phyloP scores from a whole-genome alignment of 305 asterid species.

The Fraxinus floribunda region DNA sequence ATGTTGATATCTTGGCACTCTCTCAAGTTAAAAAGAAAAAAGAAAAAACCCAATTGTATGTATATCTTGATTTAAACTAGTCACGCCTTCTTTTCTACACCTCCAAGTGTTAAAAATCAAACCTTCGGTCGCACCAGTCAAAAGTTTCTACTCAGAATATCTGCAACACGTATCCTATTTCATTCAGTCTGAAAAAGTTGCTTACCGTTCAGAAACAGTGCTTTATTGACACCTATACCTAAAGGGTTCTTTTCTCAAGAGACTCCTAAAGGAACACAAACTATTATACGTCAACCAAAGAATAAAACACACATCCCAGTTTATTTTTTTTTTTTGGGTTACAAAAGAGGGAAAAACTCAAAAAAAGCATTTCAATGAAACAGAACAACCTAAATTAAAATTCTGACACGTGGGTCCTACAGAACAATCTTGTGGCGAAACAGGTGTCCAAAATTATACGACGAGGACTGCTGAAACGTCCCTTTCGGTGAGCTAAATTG shows the following conservation, averaged over 20 bases:
- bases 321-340: not conserved
- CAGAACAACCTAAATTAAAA: not conserved
- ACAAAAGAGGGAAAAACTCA: not conserved
- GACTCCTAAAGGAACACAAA: not conserved
- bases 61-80: not conserved
- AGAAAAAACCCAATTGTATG: not conserved
- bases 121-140: not conserved
- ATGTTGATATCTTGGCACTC: not conserved
- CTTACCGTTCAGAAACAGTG: constrained; percentile 61
- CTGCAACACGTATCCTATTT: constrained; percentile 6
- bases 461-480: constrained; percentile 17
- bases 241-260: not conserved
- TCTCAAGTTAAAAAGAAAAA: constrained; percentile 1
- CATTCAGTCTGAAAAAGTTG: constrained; percentile 40
- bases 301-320: not conserved
- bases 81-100: not conserved
- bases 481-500: constrained; percentile 34
- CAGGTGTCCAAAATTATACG: constrained; percentile 9
- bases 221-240: constrained; percentile 21
- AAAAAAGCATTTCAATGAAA: not conserved
- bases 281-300: not conserved
- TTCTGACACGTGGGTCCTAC: constrained; percentile 13
- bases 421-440: constrained; percentile 18
- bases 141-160: not conserved
- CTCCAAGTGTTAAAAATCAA: not conserved